Conservation (phyloP, 2,329 filamentous ascomycete species). For the Fusarium sp. region DNA sequence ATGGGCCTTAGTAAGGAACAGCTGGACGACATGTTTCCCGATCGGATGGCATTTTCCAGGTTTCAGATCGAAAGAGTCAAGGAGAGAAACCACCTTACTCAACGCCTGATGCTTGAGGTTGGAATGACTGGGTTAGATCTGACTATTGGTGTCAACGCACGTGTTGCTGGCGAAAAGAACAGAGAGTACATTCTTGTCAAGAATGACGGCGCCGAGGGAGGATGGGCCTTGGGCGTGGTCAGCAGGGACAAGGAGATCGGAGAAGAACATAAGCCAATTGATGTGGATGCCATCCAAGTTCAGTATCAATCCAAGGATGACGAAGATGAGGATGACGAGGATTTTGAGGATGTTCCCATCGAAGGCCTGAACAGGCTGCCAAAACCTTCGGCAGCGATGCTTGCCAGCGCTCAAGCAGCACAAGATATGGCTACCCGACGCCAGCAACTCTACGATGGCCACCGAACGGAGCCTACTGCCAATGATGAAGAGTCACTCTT, state of each 20-base stretch:
- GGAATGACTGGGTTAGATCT: slow-evolving; percentile 85
- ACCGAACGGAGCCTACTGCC: slow-evolving; percentile 25
- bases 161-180: slow-evolving; percentile 86
- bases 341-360: slow-evolving; percentile 94
- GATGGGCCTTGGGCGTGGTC: slow-evolving; percentile 95
- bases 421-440: slow-evolving; percentile 42
- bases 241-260: slow-evolving; percentile 85
- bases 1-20: slow-evolving; percentile 99
- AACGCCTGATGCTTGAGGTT: slow-evolving; percentile 92
- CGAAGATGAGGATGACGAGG: slow-evolving; percentile 76
- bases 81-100: slow-evolving; percentile 94
- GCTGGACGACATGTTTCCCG: slow-evolving; percentile 94
- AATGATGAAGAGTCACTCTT: slow-evolving; percentile 63
- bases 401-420: slow-evolving; percentile 41
- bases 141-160: slow-evolving; percentile 72
- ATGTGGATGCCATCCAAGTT: slow-evolving; percentile 78
- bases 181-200: slow-evolving; percentile 96
- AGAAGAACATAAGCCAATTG: slow-evolving; percentile 87
- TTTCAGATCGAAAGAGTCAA: slow-evolving; percentile 96
- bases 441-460: slow-evolving; percentile 43
- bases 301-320: slow-evolving; percentile 69
- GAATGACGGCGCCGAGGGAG: slow-evolving; percentile 93
- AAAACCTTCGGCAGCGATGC: slow-evolving; percentile 56
- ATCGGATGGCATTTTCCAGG: slow-evolving; percentile 95
- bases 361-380: slow-evolving; percentile 89